phyloP scores from a whole-genome alignment of 768 basidiomycete genomes.

The Leccinum disarticulatum region DNA sequence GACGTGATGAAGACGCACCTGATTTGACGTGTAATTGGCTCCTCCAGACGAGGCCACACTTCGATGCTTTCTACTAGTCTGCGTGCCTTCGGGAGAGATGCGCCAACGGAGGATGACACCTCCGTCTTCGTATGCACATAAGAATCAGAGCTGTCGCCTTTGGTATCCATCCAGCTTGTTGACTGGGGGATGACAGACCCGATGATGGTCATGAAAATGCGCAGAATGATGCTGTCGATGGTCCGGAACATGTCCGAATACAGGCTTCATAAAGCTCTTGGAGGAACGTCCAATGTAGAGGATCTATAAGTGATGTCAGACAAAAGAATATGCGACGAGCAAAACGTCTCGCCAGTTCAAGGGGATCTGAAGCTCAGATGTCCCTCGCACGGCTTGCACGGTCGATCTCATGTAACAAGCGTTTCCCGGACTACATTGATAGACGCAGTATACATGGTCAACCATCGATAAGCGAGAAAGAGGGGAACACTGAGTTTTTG shows the following conservation, averaged over 20 bases:
- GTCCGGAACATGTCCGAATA: conserved; percentile 74
- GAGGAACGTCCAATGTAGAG: conserved; percentile 42
- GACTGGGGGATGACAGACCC: conserved; percentile 84
- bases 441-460: neutral
- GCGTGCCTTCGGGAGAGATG: conserved; percentile 34
- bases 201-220: conserved; percentile 64
- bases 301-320: conserved; percentile 24
- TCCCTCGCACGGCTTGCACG: conserved; percentile 87
- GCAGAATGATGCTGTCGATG: conserved; percentile 72
- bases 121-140: conserved; percentile 86
- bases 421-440: conserved; percentile 69
- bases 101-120: conserved; percentile 66
- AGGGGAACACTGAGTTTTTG: conserved; percentile 51
- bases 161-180: conserved; percentile 49
- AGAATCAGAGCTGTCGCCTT: conserved; percentile 50
- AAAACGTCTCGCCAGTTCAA: conserved; percentile 49
- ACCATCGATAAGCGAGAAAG: neutral
- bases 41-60: conserved; percentile 77
- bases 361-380: conserved; percentile 83
- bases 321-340: neutral
- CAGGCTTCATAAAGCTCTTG: conserved; percentile 60
- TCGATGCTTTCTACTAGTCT: conserved; percentile 55
- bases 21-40: conserved; percentile 71
- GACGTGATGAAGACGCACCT: conserved; percentile 42
- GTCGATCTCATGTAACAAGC: conserved; percentile 99